Percentiles rank a stretch among this genome's conserved stretches.
These are phyloP conservation scores for Coniochaeta sp. DNA, from an alignment of 2,329 filamentous ascomycete species.

Conservation along the genomic window DNA sequence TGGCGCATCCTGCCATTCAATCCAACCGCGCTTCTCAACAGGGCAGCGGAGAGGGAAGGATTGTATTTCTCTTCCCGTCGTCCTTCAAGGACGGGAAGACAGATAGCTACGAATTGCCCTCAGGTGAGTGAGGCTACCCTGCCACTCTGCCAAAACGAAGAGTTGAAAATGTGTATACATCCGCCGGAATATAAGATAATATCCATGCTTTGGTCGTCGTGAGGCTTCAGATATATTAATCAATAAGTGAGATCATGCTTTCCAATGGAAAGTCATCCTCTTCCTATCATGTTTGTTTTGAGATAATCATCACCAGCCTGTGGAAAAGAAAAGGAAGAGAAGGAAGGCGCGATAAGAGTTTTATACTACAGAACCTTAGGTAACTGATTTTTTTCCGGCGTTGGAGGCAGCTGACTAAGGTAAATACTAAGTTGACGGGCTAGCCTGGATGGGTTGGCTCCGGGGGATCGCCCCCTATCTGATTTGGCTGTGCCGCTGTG, in stretches of 20 bases:
- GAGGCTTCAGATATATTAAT: slow-evolving; percentile 48
- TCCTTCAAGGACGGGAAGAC: too few relatives aligned
- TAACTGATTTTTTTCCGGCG: background rate
- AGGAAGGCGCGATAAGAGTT: background rate
- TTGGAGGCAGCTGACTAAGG: background rate
- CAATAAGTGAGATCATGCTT: slow-evolving; percentile 53
- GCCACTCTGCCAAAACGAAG: slow-evolving; percentile 1
- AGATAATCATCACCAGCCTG: slow-evolving; percentile 55
- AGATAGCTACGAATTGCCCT: background rate
- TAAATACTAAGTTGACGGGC: background rate
- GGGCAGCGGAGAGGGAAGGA: too few relatives aligned
- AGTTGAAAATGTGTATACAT: background rate
- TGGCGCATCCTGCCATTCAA: too few relatives aligned
- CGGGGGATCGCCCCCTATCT: background rate
- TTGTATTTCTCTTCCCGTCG: too few relatives aligned
- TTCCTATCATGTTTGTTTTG: slow-evolving; percentile 57
- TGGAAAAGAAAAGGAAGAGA: slow-evolving; percentile 17
- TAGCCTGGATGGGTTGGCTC: background rate
- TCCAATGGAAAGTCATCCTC: slow-evolving; percentile 53
- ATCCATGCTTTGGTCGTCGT: background rate
- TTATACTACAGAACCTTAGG: background rate
- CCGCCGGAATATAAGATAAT: background rate
- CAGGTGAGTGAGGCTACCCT: background rate
- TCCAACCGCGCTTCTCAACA: too few relatives aligned
- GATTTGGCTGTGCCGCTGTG: too few relatives aligned